These are phyloP conservation scores for Populus euphratica DNA, from an alignment of 345 rosid genomes.

Conservation along the genomic window DNA sequence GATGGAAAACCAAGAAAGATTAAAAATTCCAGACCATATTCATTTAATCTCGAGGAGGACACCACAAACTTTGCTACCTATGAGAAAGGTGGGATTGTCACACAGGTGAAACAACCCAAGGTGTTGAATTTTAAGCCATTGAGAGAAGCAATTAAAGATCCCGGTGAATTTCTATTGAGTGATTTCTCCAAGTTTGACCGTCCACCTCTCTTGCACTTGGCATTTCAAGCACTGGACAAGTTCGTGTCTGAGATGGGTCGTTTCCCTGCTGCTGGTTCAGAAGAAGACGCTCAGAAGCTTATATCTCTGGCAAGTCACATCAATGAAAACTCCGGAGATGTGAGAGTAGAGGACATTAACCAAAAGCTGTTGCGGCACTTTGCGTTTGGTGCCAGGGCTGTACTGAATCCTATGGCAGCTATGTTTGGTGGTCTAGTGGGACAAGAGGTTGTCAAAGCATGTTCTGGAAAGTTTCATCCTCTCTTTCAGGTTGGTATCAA, in stretches of 20 bases:
- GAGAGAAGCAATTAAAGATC: constrained; percentile 81
- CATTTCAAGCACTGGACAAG: constrained; percentile 90
- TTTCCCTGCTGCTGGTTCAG: constrained; percentile 85
- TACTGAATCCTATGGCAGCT: constrained; percentile 98
- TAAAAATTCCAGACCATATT: constrained; percentile 77
- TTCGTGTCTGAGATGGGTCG: constrained; percentile 63
- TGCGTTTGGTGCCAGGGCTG: constrained; percentile 95
- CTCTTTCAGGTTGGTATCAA: constrained; percentile 65
- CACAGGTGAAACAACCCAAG: constrained; percentile 91
- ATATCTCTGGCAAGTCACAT: constrained; percentile 55
- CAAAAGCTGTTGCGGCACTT: constrained; percentile 73
- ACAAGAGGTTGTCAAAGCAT: constrained; percentile 97
- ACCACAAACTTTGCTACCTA: constrained; percentile 58
- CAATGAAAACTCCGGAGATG: constrained; percentile 70
- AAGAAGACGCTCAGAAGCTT: constrained; percentile 80
- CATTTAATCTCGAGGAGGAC: constrained; percentile 89
- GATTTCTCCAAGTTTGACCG: constrained; percentile 93
- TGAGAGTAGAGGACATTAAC: constrained; percentile 65
- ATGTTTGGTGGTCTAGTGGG: constrained; percentile 99
- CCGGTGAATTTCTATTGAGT: constrained; percentile 92
- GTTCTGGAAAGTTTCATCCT: constrained; percentile 98
- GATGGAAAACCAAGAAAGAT: constrained; percentile 95
- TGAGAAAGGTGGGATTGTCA: constrained; percentile 91
- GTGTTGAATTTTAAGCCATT: constrained; percentile 78
- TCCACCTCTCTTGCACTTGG: constrained; percentile 86